Evolutionary conservation across 2,329 filamentous ascomycete genomes (phyloP).

Genomic region (Exserohilum turcica): DNA sequence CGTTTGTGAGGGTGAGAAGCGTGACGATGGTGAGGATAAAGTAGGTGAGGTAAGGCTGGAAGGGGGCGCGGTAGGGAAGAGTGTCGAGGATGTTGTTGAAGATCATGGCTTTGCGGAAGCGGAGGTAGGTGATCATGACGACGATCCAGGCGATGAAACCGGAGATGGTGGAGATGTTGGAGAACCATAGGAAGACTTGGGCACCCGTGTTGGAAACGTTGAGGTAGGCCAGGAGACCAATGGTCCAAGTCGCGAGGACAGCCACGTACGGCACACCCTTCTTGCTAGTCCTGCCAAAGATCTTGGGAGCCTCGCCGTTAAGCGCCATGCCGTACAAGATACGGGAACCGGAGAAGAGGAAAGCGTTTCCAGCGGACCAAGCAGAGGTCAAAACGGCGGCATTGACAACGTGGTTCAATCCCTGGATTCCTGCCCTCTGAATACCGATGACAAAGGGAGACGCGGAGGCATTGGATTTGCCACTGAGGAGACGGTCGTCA

Average conservation of each 20-base stretch:
- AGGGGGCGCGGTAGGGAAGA: conserved; percentile 56
- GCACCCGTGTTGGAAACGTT: conserved; percentile 54
- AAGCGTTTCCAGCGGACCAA: conserved; percentile 72
- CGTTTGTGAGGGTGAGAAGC: conserved; percentile 43
- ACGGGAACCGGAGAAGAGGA: conserved; percentile 61
- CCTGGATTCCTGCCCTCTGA: conserved; percentile 67
- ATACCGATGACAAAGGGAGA: conserved; percentile 68
- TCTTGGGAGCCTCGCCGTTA: conserved; percentile 57
- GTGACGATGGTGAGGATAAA: conserved; percentile 59
- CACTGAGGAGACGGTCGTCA: conserved; percentile 53
- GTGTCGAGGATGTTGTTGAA: conserved; percentile 62
- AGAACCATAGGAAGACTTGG: conserved; percentile 69
- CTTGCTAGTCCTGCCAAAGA: conserved; percentile 56
- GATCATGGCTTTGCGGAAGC: conserved; percentile 57
- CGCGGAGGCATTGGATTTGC: conserved; percentile 40
- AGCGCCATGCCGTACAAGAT: conserved; percentile 57
- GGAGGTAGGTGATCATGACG: conserved; percentile 63
- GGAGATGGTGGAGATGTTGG: conserved; percentile 68
- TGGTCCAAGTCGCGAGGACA: conserved; percentile 48
- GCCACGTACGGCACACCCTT: conserved; percentile 50
- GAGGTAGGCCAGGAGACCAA: conserved; percentile 56
- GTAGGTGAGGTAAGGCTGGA: conserved; percentile 62
- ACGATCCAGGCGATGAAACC: conserved; percentile 62
- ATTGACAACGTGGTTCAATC: conserved; percentile 74
- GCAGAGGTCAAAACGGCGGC: conserved; percentile 75